Percentiles rank a stretch among this genome's conserved stretches.
Evolutionary conservation across 495 filamentous ascomycete species (phyloP).

Genomic region (Aspergillus sclerotiicarbonarius): DNA sequence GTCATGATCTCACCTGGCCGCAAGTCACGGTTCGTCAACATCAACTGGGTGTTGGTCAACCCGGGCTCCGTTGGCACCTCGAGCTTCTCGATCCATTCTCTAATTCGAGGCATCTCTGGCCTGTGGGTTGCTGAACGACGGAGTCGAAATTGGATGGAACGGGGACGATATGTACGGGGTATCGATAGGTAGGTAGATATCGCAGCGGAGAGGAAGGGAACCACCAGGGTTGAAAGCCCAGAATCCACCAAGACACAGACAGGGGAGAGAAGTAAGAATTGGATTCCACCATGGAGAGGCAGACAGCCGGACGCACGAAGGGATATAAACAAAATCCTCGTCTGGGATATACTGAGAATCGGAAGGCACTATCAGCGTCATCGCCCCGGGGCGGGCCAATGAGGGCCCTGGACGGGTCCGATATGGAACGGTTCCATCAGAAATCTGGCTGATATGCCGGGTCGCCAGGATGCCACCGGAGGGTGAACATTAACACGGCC

Average conservation of each 20-base stretch:
- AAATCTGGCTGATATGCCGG: conserved; percentile 2
- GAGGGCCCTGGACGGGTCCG: background rate
- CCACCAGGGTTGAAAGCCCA: background rate
- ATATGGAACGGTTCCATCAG: background rate
- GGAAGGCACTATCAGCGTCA: conserved; percentile 2
- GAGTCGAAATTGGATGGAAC: background rate
- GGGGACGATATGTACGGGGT: background rate
- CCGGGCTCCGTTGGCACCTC: conserved; percentile 75
- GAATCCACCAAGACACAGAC: background rate
- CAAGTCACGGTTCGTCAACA: conserved; percentile 88
- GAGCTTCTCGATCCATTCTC: conserved; percentile 49
- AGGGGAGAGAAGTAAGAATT: background rate
- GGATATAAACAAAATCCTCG: background rate
- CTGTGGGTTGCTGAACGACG: background rate
- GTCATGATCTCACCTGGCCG: conserved; percentile 61
- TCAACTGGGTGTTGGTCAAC: conserved; percentile 78
- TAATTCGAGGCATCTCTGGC: conserved; percentile 30
- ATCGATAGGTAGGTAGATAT: conserved; percentile 3
- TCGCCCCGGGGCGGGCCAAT: conserved; percentile 1
- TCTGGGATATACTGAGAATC: background rate
- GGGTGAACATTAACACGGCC: background rate
- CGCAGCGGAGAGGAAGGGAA: background rate
- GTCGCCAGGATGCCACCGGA: conserved; percentile 1
- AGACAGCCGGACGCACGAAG: background rate
- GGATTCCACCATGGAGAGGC: background rate